Evolutionary conservation across 2,329 filamentous ascomycete species (phyloP).

Genomic region (Cryoendolithus antarcticus): DNA sequence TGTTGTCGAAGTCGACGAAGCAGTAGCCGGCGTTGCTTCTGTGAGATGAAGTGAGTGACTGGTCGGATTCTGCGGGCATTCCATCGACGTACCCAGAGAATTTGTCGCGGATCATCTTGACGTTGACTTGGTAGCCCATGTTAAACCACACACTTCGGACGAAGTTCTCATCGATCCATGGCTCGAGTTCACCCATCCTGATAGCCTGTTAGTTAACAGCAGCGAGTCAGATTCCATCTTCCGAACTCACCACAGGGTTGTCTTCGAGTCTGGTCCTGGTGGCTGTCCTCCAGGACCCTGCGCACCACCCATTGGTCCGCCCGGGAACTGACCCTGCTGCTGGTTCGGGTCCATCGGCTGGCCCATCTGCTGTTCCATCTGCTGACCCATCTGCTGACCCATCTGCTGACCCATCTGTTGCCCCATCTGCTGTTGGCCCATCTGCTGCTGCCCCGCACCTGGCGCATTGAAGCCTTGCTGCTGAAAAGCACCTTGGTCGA

Average conservation of each 20-base stretch:
- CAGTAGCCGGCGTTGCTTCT: constrained; percentile 93
- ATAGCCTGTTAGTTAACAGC: constrained; percentile 4
- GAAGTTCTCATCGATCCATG: constrained; percentile 99
- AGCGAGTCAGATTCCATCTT: background rate
- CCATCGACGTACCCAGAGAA: constrained; percentile 68
- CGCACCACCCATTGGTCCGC: constrained; percentile 32
- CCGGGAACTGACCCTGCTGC: constrained; percentile 26
- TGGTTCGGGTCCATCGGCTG: constrained; percentile 41
- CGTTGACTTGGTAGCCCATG: constrained; percentile 87
- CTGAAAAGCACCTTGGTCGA: constrained; percentile 25
- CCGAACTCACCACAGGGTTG: constrained; percentile 38
- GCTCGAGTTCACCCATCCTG: constrained; percentile 98
- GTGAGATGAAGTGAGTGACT: constrained; percentile 6
- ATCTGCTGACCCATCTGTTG: constrained; percentile 36
- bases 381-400: constrained; percentile 36
- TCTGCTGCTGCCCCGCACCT: constrained; percentile 41
- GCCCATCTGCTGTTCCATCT: constrained; percentile 39
- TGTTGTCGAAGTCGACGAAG: constrained; percentile 82
- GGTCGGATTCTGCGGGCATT: constrained; percentile 5
- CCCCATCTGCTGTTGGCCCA: constrained; percentile 37
- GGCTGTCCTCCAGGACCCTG: constrained; percentile 27
- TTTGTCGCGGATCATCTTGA: constrained; percentile 99
- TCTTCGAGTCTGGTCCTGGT: constrained; percentile 33
- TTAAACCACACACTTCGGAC: constrained; percentile 91
- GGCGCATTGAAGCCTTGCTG: constrained; percentile 35